A percentile compares a stretch with the other conserved stretches of the same genome.
These are phyloP conservation scores for Pseudogymnoascus sp. DNA, from an alignment of 2,329 filamentous ascomycete genomes.

Conservation along the genomic window DNA sequence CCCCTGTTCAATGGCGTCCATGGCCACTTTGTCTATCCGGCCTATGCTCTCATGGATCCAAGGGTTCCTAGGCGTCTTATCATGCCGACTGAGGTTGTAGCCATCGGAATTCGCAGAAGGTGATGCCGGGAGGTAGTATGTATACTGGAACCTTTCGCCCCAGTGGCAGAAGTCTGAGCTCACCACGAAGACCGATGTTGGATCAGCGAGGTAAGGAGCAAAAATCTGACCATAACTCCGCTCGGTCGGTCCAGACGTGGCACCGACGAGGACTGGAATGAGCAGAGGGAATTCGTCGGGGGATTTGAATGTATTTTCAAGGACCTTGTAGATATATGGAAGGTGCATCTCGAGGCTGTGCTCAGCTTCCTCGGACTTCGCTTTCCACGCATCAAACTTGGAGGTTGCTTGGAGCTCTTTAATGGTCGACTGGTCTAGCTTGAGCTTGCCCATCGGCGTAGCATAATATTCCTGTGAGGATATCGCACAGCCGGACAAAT, in stretches of 20 bases:
- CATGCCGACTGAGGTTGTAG: conserved; percentile 23
- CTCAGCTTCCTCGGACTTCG: conserved; percentile 64
- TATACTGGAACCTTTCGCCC: conserved; percentile 78
- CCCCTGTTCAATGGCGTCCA: conserved; percentile 75
- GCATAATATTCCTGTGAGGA: conserved; percentile 62
- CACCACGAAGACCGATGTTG: conserved; percentile 72
- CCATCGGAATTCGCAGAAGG: conserved; percentile 26
- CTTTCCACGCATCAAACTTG: conserved; percentile 58
- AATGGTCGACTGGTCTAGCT: conserved; percentile 52
- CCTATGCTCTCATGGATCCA: conserved; percentile 80
- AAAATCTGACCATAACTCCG: conserved; percentile 60
- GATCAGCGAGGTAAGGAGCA: conserved; percentile 67
- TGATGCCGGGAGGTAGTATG: conserved; percentile 57
- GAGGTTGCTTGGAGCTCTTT: conserved; percentile 41
- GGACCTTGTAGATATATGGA: conserved; percentile 80
- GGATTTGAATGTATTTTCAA: conserved; percentile 42
- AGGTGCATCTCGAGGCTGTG: conserved; percentile 97
- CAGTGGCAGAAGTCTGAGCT: conserved; percentile 98
- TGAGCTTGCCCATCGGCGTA: conserved; percentile 65
- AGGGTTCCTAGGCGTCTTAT: conserved; percentile 32
- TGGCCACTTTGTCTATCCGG: conserved; percentile 69
- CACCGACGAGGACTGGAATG: conserved; percentile 79
- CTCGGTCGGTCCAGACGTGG: conserved; percentile 59
- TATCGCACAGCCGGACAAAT: conserved; percentile 68
- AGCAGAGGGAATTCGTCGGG: conserved; percentile 58